phyloP scores from a whole-genome alignment of 164 flowering plant genomes.

The Kingdonia uniflora region DNA sequence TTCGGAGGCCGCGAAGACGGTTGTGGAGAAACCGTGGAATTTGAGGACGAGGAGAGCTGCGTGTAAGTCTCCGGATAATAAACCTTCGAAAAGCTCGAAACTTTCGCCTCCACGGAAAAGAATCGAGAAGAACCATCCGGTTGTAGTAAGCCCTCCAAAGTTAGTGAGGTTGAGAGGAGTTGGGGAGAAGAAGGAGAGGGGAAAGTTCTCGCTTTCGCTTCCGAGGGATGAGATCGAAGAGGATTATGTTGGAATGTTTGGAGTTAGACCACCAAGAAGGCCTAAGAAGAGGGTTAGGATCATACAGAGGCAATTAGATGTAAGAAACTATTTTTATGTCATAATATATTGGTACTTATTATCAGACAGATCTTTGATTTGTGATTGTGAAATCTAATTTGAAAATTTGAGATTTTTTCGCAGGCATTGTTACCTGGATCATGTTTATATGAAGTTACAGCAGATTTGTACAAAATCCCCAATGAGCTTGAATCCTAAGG shows the following conservation, averaged over 20 bases:
- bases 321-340: conserved; percentile 20
- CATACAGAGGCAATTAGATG: conserved; percentile 54
- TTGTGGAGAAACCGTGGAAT: conserved; percentile 49
- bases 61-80: conserved; percentile 29
- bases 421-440: conserved; percentile 44
- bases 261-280: conserved; percentile 48
- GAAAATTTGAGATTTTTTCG: too few relatives aligned
- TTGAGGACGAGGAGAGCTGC: conserved; percentile 63
- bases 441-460: conserved; percentile 44
- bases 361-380: not conserved
- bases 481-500: conserved; percentile 19
- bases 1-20: conserved; percentile 5
- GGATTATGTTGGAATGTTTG: conserved; percentile 44
- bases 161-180: conserved; percentile 1
- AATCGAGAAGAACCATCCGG: conserved; percentile 11
- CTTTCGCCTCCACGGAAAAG: too few relatives aligned
- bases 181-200: conserved; percentile 24
- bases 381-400: too few relatives aligned
- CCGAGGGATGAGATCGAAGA: conserved; percentile 53
- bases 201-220: conserved; percentile 42
- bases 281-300: conserved; percentile 53
- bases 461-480: conserved; percentile 35
- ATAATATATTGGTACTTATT: not conserved
- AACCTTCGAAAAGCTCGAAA: conserved; percentile 7
- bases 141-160: too few relatives aligned